Evolutionary conservation across 2,329 filamentous ascomycete genomes (phyloP).

Genomic region (Raffaelea ambrosiae): DNA sequence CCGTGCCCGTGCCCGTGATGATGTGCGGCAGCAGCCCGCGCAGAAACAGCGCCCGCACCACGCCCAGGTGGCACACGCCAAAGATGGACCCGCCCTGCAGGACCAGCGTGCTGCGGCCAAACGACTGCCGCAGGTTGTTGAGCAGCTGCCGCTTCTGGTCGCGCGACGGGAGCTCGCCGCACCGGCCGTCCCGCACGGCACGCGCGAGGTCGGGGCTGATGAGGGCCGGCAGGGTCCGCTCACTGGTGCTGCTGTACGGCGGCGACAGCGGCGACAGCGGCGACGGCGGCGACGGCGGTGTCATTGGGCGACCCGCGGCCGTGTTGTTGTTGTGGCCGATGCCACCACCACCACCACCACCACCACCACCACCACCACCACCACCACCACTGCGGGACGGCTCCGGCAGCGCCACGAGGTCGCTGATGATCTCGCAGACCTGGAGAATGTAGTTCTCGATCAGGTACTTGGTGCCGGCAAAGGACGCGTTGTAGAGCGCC

Average conservation of each 20-base stretch:
- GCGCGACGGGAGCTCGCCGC: conserved; percentile 4
- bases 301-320: not conserved
- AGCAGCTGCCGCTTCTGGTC: conserved; percentile 67
- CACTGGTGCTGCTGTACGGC: too few relatives aligned
- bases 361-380: conserved; percentile 23
- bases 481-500: conserved; percentile 74
- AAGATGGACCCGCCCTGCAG: conserved; percentile 89
- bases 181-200: conserved; percentile 10
- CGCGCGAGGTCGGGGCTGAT: conserved; percentile 10
- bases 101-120: conserved; percentile 77
- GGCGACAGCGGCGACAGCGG: too few relatives aligned
- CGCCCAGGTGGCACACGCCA: conserved; percentile 80
- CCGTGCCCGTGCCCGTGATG: conserved; percentile 84
- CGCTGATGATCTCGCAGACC: conserved; percentile 70
- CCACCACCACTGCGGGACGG: not conserved
- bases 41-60: conserved; percentile 78
- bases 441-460: conserved; percentile 88
- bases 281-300: not conserved
- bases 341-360: not conserved
- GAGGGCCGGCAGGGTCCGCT: not conserved
- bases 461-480: conserved; percentile 79
- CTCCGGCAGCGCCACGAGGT: conserved; percentile 61
- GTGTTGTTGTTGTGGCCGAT: not conserved
- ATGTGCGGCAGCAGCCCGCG: conserved; percentile 78
- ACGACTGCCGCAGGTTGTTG: conserved; percentile 79